Percentiles rank a stretch among this genome's conserved stretches.
Evolutionary conservation across 495 filamentous ascomycete species (phyloP).

Genomic region (Aspergillus haitiensis): DNA sequence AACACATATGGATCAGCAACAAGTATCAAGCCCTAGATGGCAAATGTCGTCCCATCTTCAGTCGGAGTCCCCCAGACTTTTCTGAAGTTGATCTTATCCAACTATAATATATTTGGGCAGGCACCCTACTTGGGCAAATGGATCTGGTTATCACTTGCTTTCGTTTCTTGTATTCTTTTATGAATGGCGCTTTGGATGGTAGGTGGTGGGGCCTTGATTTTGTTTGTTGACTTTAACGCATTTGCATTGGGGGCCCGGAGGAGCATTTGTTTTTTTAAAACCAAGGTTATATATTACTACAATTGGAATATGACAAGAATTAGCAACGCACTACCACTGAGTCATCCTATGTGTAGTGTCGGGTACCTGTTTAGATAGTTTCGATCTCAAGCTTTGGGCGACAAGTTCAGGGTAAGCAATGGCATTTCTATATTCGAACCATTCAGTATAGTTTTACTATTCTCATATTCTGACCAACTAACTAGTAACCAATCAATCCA

Average conservation of each 20-base stretch:
- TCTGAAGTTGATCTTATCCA: slow-evolving; percentile 87
- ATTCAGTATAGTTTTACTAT: too few species aligned
- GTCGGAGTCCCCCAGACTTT: slow-evolving; percentile 87
- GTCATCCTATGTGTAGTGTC: too few species aligned
- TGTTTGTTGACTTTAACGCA: slow-evolving; percentile 6
- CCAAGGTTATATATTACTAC: not conserved
- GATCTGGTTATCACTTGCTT: not conserved
- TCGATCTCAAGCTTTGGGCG: too few species aligned
- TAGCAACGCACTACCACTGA: too few species aligned
- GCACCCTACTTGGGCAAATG: not conserved
- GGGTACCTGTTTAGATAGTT: too few species aligned
- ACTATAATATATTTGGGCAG: slow-evolving; percentile 47
- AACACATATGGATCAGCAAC: slow-evolving; percentile 92
- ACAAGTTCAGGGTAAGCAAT: too few species aligned
- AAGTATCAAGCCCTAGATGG: slow-evolving; percentile 84
- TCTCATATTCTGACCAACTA: too few species aligned
- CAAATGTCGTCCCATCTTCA: slow-evolving; percentile 82
- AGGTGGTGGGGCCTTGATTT: not conserved
- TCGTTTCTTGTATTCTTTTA: not conserved
- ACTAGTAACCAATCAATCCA: slow-evolving; percentile 45
- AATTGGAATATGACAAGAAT: not conserved
- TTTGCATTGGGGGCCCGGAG: not conserved
- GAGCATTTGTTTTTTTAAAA: not conserved
- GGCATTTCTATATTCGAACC: too few species aligned
- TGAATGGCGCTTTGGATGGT: not conserved